Conservation (phyloP, 352 stramenopile genomes). For the Pythium aquatile region DNA sequence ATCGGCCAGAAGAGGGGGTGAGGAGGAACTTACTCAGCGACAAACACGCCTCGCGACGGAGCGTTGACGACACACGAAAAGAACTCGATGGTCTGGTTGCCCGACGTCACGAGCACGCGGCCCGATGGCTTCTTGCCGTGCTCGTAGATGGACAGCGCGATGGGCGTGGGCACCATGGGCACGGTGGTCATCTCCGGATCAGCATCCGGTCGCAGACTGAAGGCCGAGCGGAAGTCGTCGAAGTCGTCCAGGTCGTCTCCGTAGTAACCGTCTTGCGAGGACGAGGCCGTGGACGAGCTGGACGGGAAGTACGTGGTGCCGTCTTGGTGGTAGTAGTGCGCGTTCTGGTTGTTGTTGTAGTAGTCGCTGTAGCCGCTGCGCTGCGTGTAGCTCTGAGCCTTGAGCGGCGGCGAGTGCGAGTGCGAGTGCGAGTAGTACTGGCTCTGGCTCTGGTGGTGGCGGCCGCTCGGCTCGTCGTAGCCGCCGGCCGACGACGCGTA, state of each 20-base stretch:
- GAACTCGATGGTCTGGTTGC: conserved; percentile 86
- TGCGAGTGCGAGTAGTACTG: conserved; percentile 16
- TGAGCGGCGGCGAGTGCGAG: conserved; percentile 15
- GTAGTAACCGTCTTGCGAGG: conserved; percentile 78
- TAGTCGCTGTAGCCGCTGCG: conserved; percentile 32
- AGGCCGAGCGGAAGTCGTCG: conserved; percentile 46
- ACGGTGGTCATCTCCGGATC: conserved; percentile 76
- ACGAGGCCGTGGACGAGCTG: conserved; percentile 74
- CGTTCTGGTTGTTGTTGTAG: conserved; percentile 42
- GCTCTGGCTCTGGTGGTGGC: conserved; percentile 3
- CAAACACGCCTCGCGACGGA: conserved; percentile 60
- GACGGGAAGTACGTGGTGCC: conserved; percentile 50
- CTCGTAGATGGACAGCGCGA: conserved; percentile 74
- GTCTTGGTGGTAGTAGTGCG: conserved; percentile 41
- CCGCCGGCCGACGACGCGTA: conserved; percentile 2
- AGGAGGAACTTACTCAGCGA: conserved; percentile 48
- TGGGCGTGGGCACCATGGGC: conserved; percentile 67
- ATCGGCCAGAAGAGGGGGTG: conserved; percentile 6
- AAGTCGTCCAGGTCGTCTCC: conserved; percentile 71
- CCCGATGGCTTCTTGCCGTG: conserved; percentile 75
- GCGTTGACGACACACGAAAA: conserved; percentile 81
- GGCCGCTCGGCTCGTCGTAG: conserved; percentile 10
- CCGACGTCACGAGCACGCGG: conserved; percentile 66
- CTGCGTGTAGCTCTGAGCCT: conserved; percentile 23
- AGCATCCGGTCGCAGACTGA: conserved; percentile 23